phyloP scores from a whole-genome alignment of 1,284 basidiomycete species.

The Fistulina hepatica region DNA sequence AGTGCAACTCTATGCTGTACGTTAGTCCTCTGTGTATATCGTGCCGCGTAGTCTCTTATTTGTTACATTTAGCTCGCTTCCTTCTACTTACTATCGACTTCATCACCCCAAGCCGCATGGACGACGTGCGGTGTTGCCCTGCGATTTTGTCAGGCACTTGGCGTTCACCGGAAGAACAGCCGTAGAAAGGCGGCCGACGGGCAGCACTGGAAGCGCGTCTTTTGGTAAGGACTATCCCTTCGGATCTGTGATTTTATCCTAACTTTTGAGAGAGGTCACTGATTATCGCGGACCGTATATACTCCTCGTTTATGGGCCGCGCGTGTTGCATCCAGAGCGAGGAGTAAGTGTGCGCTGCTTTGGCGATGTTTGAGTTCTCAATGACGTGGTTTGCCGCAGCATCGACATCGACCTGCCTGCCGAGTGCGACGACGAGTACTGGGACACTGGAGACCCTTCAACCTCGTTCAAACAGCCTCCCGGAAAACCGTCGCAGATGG shows the following conservation, averaged over 20 bases:
- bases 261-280: slow-evolving; percentile 20
- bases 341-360: neutral
- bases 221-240: slow-evolving; percentile 33
- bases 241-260: neutral
- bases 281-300: neutral
- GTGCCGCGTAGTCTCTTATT: neutral
- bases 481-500: slow-evolving; percentile 11
- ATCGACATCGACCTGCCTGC: slow-evolving; percentile 10
- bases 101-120: neutral
- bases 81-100: neutral
- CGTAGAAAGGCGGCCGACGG: slow-evolving; percentile 29
- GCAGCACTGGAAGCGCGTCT: slow-evolving; percentile 61
- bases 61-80: neutral
- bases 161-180: neutral
- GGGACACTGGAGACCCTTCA: slow-evolving; percentile 7
- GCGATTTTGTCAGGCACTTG: neutral
- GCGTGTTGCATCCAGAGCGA: neutral
- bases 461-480: slow-evolving; percentile 12
- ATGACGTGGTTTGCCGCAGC: neutral
- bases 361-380: neutral
- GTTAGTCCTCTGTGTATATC: neutral
- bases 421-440: slow-evolving; percentile 13
- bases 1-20: neutral
- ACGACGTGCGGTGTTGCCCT: neutral
- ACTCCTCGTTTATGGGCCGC: neutral